Conservation (phyloP, 2,329 filamentous ascomycete genomes). For the Penicillium sp. region DNA sequence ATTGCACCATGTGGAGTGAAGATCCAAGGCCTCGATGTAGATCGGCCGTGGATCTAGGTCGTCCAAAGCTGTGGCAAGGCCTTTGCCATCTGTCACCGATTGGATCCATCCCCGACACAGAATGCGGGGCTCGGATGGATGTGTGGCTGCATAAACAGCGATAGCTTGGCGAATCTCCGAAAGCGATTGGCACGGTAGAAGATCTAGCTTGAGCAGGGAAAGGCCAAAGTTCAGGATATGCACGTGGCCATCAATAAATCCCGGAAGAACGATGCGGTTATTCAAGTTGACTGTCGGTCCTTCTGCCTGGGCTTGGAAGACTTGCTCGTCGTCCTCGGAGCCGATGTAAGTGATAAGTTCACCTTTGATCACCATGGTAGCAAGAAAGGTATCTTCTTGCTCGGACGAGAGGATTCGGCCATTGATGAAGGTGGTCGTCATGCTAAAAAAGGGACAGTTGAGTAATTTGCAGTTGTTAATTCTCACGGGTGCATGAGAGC, state of each 20-base stretch:
- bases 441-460: background rate
- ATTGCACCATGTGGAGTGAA: slow-evolving; percentile 55
- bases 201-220: slow-evolving; percentile 47
- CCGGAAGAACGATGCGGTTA: slow-evolving; percentile 43
- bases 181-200: slow-evolving; percentile 43
- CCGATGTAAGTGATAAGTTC: slow-evolving; percentile 47
- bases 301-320: slow-evolving; percentile 17
- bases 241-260: slow-evolving; percentile 53
- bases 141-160: slow-evolving; percentile 34
- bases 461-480: no score
- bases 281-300: slow-evolving; percentile 34
- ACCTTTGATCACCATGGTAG: slow-evolving; percentile 40
- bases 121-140: slow-evolving; percentile 44
- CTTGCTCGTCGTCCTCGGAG: slow-evolving; percentile 23
- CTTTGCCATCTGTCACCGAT: slow-evolving; percentile 44
- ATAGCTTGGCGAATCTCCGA: slow-evolving; percentile 47
- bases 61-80: slow-evolving; percentile 48
- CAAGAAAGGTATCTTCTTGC: slow-evolving; percentile 10
- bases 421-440: slow-evolving; percentile 24
- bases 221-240: slow-evolving; percentile 51
- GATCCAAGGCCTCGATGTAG: slow-evolving; percentile 51
- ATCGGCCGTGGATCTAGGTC: slow-evolving; percentile 51
- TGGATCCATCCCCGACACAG: slow-evolving; percentile 54
- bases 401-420: slow-evolving; percentile 25
- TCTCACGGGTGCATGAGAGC: no score